Base-by-base conservation (phyloP, 2,329 filamentous ascomycete species). In the Pestalotiopsis sp. region DNA sequence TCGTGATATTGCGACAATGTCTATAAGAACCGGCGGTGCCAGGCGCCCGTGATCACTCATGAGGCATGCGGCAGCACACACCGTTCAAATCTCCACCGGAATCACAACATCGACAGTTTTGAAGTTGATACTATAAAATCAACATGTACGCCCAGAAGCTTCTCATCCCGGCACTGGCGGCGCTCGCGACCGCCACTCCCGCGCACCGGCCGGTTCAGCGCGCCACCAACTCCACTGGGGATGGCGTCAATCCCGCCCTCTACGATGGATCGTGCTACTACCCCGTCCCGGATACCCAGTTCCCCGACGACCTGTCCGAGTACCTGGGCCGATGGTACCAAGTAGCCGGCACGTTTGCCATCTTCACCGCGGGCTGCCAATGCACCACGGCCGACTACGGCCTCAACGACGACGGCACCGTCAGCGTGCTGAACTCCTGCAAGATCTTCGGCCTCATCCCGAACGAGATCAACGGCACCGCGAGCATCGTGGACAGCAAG, bases 311-410 rank as follows among this genome's bases (percentile, higher is more conserved):
- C 49, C 49, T 73, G 4, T 25, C 58, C 52, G 66, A 67, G 13
- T 73, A 72, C 52, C 60, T 69, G 14, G 70, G 70, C 65, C 65
- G 66, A 4, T 73, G 72, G 72, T 73, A 71, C 64, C 70, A 73
- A 39, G 70, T 72, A 5, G 72, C 72, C 17, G 70, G 70, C 23
- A 72, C 70, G 6, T 65, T 66, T 17, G 69, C 69, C 23, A 64
- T 70, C 60, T 73, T 72, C 65, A 70, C 68, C 11, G 64, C 69
- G 9, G 65, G 62, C 66, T 73, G 72, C 69, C 69, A 67, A 17
- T 73, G 72, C 38, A 67, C 71, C 63, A 70, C 67, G 17, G 72
- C 72, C 45, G 56, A 69, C 38, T 73, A 73, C 69, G 68, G 68
- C n/a, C 69, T 73, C 38, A 69, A 70, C 64, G 63, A 45, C 13